Evolutionary conservation across 495 filamentous ascomycete species (phyloP).

Genomic region (Aspergillus sclerotioniger): DNA sequence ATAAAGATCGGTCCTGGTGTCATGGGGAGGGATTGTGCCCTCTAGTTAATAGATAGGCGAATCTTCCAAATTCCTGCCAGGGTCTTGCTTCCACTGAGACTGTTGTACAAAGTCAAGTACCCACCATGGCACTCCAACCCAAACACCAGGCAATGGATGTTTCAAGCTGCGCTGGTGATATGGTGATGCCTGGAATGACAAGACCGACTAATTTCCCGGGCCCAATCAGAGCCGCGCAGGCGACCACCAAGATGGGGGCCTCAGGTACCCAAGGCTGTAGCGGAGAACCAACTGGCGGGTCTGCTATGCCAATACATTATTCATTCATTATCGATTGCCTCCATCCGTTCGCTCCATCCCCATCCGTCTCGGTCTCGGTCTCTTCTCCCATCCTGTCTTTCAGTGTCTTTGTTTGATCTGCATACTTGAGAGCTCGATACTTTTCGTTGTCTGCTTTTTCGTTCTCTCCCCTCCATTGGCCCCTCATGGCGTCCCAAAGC

Average conservation of each 20-base stretch:
- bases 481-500: conserved; percentile 38
- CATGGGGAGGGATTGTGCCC: no score
- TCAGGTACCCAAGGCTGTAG: conserved; percentile 20
- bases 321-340: background rate
- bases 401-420: background rate
- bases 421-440: background rate
- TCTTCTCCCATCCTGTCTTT: background rate
- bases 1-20: no score
- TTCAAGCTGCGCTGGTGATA: background rate
- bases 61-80: no score
- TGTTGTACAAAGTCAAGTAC: no score
- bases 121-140: background rate
- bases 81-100: no score
- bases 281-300: background rate
- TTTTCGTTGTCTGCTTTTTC: background rate
- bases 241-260: conserved; percentile 2
- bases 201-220: conserved; percentile 1
- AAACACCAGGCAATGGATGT: background rate
- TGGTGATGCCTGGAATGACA: conserved; percentile 7
- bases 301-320: background rate
- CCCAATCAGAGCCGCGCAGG: background rate
- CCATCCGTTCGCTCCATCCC: background rate
- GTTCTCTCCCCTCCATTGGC: conserved; percentile 6
- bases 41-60: no score
- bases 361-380: conserved; percentile 1